phyloP scores from a whole-genome alignment of 75 land plant species.

The Cunninghamia lanceolata region DNA sequence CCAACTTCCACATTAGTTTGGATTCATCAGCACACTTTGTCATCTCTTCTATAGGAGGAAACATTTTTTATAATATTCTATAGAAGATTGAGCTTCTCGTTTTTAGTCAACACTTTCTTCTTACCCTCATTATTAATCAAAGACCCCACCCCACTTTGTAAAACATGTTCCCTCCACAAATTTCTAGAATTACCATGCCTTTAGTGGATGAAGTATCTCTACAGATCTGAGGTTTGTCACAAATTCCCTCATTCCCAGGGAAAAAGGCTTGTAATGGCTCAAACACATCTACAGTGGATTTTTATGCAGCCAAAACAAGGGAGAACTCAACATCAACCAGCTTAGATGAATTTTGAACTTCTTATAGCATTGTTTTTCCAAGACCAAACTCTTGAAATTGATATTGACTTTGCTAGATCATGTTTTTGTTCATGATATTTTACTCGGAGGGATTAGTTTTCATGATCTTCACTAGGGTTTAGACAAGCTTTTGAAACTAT shows the following conservation, averaged over 20 bases:
- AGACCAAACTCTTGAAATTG: constrained; percentile 30
- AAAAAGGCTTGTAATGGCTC: constrained; percentile 36
- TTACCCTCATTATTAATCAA: background rate
- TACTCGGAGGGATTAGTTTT: too few species aligned
- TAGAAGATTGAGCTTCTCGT: constrained; percentile 10
- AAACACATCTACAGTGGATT: constrained; percentile 14
- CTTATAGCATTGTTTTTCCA: constrained; percentile 25
- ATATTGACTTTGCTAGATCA: too few species aligned
- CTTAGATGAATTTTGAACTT: constrained; percentile 5
- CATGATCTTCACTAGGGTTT: too few species aligned
- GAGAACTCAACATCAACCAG: constrained; percentile 28
- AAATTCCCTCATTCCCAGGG: constrained; percentile 14
- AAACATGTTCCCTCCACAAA: background rate
- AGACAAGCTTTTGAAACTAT: too few species aligned
- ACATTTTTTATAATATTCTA: background rate
- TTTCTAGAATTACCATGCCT: background rate
- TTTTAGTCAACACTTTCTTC: background rate
- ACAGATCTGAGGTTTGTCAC: background rate
- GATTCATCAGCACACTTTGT: constrained; percentile 15
- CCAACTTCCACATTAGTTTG: constrained; percentile 11
- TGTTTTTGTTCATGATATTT: too few species aligned
- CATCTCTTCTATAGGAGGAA: constrained; percentile 21
- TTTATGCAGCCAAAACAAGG: constrained; percentile 14
- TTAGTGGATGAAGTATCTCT: too few species aligned
- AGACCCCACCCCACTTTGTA: background rate